phyloP scores from a whole-genome alignment of 2,329 filamentous ascomycete species.

The Stagonosporopsis chrysanthemi region DNA sequence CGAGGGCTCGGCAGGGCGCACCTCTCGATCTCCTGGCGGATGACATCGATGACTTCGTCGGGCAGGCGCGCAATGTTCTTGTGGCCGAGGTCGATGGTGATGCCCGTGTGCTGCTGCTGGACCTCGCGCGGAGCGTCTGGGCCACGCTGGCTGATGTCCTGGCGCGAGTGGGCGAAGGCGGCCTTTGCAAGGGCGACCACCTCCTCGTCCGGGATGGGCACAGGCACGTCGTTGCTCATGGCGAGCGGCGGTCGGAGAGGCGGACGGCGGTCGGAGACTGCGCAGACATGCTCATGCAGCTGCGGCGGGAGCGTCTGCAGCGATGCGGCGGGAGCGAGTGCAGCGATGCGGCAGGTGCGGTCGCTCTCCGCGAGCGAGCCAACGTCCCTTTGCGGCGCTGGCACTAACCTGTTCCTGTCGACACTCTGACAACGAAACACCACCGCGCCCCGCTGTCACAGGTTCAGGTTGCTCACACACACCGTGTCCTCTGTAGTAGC shows the following conservation, averaged over 20 bases:
- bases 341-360: constrained; percentile 10
- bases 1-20: constrained; percentile 43
- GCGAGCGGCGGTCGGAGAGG: constrained; percentile 20
- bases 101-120: constrained; percentile 67
- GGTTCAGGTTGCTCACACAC: background rate
- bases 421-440: constrained; percentile 13
- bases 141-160: constrained; percentile 64
- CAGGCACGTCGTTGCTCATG: constrained; percentile 51
- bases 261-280: constrained; percentile 12
- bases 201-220: constrained; percentile 66
- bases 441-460: constrained; percentile 3
- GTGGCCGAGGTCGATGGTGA: constrained; percentile 80
- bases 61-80: constrained; percentile 75
- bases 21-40: constrained; percentile 77
- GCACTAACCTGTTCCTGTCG: constrained; percentile 1
- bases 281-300: constrained; percentile 17
- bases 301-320: background rate
- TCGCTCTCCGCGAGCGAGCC: background rate
- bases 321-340: constrained; percentile 3
- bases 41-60: constrained; percentile 76
- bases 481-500: background rate
- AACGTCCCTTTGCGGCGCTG: too few relatives aligned
- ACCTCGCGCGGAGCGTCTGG: constrained; percentile 64
- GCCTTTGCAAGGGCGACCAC: constrained; percentile 71
- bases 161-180: constrained; percentile 71